phyloP scores from a whole-genome alignment of 495 filamentous ascomycete genomes.

The Talaromyces adpressus region DNA sequence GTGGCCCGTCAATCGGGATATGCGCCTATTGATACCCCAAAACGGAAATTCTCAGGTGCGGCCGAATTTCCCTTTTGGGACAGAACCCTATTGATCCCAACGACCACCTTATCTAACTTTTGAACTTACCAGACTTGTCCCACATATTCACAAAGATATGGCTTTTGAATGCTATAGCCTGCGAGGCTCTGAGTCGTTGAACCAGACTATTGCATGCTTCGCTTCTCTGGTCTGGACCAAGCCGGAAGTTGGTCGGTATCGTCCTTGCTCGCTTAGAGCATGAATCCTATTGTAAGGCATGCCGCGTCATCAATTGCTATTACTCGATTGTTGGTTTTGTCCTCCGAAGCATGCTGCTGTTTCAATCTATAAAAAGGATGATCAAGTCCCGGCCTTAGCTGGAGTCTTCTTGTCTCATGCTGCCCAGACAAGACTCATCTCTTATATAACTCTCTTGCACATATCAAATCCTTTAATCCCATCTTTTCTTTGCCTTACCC shows the following conservation, averaged over 20 bases:
- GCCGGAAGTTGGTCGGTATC: neutral
- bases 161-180: neutral
- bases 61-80: neutral
- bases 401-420: neutral
- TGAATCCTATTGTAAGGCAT: neutral
- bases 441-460: neutral
- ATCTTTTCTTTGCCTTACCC: neutral
- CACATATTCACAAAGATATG: neutral
- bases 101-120: constrained; percentile 1
- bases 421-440: neutral
- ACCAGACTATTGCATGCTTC: neutral
- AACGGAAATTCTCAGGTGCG: constrained; percentile 3
- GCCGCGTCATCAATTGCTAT: neutral
- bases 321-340: neutral
- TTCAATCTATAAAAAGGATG: neutral
- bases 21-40: constrained; percentile 7
- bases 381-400: neutral
- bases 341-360: neutral
- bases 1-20: neutral
- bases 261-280: neutral
- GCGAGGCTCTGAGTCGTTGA: neutral
- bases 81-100: neutral
- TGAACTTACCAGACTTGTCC: neutral
- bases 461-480: neutral
- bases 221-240: neutral